Percentiles rank a stretch among this genome's conserved stretches.
Conservation (phyloP, 768 basidiomycete genomes). For the Lactifluus subvellereus region DNA sequence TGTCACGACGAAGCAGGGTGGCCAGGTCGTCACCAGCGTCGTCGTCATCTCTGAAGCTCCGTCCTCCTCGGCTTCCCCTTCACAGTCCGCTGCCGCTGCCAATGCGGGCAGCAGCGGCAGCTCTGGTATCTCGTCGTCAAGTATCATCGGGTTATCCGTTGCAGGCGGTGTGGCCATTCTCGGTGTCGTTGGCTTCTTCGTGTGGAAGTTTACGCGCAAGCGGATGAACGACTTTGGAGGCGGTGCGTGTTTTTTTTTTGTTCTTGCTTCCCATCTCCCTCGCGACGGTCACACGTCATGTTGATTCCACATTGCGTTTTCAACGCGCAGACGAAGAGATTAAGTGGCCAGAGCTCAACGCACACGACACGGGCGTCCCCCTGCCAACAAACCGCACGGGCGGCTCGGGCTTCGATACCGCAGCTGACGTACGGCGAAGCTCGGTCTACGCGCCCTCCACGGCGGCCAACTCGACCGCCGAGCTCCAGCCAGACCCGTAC, state of each 20-base stretch:
- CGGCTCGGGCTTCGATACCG: conserved; percentile 67
- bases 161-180: conserved; percentile 73
- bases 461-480: conserved; percentile 41
- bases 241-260: conserved; percentile 43
- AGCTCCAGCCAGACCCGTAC: conserved; percentile 58
- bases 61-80: conserved; percentile 21
- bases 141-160: conserved; percentile 75
- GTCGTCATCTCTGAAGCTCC: conserved; percentile 19
- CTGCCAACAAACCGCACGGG: conserved; percentile 67
- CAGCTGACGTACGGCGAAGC: conserved; percentile 48
- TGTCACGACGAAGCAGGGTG: conserved; percentile 31
- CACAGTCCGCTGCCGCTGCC: conserved; percentile 26
- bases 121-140: conserved; percentile 54
- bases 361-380: conserved; percentile 43
- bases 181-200: conserved; percentile 65
- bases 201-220: conserved; percentile 85
- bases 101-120: conserved; percentile 25
- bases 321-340: conserved; percentile 62
- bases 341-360: conserved; percentile 86
- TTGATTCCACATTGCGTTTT: conserved; percentile 13
- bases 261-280: neutral
- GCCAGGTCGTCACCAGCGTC: conserved; percentile 29
- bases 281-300: conserved; percentile 10
- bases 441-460: conserved; percentile 42
- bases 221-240: conserved; percentile 66